Percentiles rank a stretch among this genome's conserved stretches.
Evolutionary conservation across 2,329 filamentous ascomycete species (phyloP).

Genomic region (Piedraia hortae): DNA sequence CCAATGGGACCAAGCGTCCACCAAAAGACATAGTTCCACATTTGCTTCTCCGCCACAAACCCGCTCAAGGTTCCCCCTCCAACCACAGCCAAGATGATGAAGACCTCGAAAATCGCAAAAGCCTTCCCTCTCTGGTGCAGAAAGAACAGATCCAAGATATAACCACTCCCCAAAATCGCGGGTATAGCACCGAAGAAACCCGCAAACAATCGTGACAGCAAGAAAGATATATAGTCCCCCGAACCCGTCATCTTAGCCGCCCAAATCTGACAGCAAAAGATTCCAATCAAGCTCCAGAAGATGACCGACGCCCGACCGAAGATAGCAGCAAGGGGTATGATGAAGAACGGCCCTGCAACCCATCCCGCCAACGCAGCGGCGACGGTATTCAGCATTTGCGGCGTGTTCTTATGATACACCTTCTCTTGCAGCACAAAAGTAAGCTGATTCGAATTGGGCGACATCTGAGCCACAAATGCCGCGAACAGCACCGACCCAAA

Average conservation of each 20-base stretch:
- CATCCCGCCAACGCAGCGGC: conserved; percentile 1
- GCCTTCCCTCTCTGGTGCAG: conserved; percentile 1
- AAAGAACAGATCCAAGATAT: conserved; percentile 19
- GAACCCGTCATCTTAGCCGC: background rate
- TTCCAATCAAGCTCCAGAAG: conserved; percentile 1
- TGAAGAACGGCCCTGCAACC: conserved; percentile 1
- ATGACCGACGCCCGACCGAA: conserved; percentile 1
- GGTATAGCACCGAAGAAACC: conserved; percentile 15
- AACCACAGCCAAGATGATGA: background rate
- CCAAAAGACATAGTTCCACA: conserved; percentile 2
- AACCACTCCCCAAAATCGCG: conserved; percentile 14
- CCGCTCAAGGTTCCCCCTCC: conserved; percentile 1
- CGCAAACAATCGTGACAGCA: background rate
- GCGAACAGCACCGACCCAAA: conserved; percentile 1
- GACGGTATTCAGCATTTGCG: background rate
- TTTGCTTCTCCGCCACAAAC: conserved; percentile 1
- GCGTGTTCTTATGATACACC: background rate
- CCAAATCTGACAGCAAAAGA: background rate
- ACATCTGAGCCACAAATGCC: conserved; percentile 1
- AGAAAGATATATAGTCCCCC: background rate
- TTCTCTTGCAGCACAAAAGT: background rate
- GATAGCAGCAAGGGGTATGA: background rate
- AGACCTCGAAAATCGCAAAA: background rate
- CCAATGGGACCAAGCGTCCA: conserved; percentile 2
- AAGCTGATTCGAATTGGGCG: conserved; percentile 1